Evolutionary conservation across 1,284 basidiomycete species (phyloP).

Genomic region (Moesziomyces parantarcticus): DNA sequence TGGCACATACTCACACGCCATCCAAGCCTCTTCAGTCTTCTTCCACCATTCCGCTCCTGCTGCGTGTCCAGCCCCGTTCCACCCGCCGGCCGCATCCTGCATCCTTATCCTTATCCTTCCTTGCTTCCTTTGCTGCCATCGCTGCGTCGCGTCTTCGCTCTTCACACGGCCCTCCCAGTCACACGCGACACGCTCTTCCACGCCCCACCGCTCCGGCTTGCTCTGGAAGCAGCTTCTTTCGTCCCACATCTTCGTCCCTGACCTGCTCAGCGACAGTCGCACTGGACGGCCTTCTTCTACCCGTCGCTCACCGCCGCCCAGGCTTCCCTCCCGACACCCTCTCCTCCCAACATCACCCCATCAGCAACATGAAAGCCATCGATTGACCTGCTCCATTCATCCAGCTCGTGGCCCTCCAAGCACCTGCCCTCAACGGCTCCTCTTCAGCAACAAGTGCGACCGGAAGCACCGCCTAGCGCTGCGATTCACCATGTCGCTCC

Average conservation of each 20-base stretch:
- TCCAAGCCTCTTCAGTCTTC: neutral
- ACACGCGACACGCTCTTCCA: neutral
- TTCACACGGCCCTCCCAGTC: too few relatives aligned
- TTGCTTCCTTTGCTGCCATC: neutral
- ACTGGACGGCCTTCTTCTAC: too few relatives aligned
- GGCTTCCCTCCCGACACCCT: neutral
- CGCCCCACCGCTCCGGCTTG: too few relatives aligned
- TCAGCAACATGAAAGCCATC: constrained; percentile 5
- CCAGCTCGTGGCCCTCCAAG: neutral
- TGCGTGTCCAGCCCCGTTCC: neutral
- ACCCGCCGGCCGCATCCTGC: neutral
- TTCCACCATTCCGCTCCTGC: neutral
- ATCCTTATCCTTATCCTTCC: neutral
- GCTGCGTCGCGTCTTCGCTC: neutral
- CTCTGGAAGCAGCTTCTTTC: too few relatives aligned
- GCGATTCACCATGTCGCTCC: constrained; percentile 48
- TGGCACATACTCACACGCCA: neutral
- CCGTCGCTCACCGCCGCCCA: too few relatives aligned
- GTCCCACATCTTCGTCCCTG: too few relatives aligned
- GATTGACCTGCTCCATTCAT: neutral
- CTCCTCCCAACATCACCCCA: neutral
- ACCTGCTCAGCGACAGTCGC: too few relatives aligned
- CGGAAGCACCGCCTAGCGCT: neutral
- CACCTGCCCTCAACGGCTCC: neutral
- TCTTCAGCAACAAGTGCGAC: neutral